Conservation (phyloP, 768 basidiomycete species). For the Tulasnella sp. region DNA sequence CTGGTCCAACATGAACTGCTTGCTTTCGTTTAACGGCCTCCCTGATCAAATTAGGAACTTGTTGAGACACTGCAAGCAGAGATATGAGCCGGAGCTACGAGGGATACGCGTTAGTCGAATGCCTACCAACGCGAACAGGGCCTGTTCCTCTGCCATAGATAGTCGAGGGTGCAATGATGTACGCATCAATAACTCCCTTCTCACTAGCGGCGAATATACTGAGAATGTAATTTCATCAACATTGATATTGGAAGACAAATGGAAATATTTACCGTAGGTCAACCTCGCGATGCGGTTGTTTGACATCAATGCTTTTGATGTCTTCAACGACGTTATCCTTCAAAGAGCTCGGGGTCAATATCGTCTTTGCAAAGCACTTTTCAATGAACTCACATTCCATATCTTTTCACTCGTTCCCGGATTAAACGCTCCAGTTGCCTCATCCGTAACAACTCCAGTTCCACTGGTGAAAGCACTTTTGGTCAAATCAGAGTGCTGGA, state of each 20-base stretch:
- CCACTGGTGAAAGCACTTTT: slow-evolving; percentile 9
- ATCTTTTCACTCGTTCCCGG: slow-evolving; percentile 17
- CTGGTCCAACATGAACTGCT: slow-evolving; percentile 10
- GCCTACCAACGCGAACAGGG: not conserved
- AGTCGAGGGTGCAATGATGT: slow-evolving; percentile 16
- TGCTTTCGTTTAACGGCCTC: slow-evolving; percentile 13
- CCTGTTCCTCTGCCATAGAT: slow-evolving; percentile 14
- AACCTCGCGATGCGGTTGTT: slow-evolving; percentile 21
- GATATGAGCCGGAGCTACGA: not conserved
- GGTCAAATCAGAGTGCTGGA: not conserved
- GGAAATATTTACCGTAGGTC: slow-evolving; percentile 20
- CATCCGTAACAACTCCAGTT: slow-evolving; percentile 17
- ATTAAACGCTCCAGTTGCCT: slow-evolving; percentile 18
- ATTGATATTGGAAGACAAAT: not conserved
- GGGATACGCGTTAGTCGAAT: not conserved
- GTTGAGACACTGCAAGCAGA: slow-evolving; percentile 17
- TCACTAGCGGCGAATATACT: slow-evolving; percentile 16
- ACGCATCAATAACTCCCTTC: slow-evolving; percentile 13
- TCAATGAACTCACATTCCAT: slow-evolving; percentile 19
- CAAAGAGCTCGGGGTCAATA: not conserved
- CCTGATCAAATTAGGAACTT: slow-evolving; percentile 20
- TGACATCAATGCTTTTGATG: slow-evolving; percentile 18
- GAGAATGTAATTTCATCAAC: not conserved
- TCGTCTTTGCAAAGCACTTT: not conserved
- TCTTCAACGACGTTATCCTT: slow-evolving; percentile 22